Percentiles rank a stretch among this genome's conserved stretches.
These are phyloP conservation scores for Paramecium octaurelia DNA, from an alignment of 73 alveolate species.

Conservation along the genomic window DNA sequence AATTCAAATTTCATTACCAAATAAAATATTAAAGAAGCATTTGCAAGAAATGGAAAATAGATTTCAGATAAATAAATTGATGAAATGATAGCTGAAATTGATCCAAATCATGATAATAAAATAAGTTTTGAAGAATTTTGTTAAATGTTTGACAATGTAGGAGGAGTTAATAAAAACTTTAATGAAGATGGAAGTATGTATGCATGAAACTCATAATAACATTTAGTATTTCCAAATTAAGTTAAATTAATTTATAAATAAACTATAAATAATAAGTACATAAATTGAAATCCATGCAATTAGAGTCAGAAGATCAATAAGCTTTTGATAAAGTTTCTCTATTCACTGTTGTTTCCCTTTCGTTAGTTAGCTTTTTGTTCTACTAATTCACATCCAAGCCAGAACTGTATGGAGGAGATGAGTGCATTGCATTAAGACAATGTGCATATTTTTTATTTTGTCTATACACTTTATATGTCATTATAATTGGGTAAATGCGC, in stretches of 20 bases:
- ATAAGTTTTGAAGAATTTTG: constrained; percentile 63
- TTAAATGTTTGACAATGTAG: constrained; percentile 9
- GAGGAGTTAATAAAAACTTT: constrained; percentile 61
- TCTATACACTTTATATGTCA: not conserved
- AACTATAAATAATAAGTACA: not conserved
- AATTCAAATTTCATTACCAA: constrained; percentile 50
- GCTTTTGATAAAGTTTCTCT: not conserved
- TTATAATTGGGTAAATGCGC: not conserved
- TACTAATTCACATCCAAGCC: not conserved
- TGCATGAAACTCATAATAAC: not conserved
- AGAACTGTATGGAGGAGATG: not conserved
- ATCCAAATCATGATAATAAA: constrained; percentile 62
- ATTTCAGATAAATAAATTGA: constrained; percentile 45
- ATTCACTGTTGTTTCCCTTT: not conserved
- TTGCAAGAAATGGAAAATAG: constrained; percentile 46
- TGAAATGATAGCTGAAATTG: constrained; percentile 64
- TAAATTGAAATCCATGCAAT: not conserved
- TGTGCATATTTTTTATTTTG: not conserved
- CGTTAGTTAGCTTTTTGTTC: not conserved
- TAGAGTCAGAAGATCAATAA: not conserved
- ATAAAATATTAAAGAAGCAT: constrained; percentile 59
- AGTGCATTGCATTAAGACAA: not conserved
- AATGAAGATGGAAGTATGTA: constrained; percentile 49
- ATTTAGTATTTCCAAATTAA: not conserved
- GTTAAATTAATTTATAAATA: not conserved